A percentile compares a stretch with the other conserved stretches of the same genome.
Conservation (phyloP, 768 basidiomycete genomes). For the Suillus variegatus region DNA sequence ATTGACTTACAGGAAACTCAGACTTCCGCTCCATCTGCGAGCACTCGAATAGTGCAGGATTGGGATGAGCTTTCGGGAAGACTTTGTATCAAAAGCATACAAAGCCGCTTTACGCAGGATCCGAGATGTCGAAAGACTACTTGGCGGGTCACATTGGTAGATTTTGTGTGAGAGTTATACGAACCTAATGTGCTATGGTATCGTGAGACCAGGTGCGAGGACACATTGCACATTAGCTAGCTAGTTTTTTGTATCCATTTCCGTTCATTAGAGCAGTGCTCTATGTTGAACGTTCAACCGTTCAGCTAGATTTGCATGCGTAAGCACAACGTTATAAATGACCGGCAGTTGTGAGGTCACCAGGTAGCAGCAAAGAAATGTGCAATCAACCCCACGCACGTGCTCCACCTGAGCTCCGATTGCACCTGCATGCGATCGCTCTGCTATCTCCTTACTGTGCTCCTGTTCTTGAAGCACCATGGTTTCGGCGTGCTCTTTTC, state of each 20-base stretch:
- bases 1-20: constrained; percentile 24
- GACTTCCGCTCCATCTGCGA: not conserved
- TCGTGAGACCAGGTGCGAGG: not conserved
- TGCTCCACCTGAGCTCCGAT: too few relatives aligned
- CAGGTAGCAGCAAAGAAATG: too few relatives aligned
- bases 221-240: not conserved
- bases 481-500: too few relatives aligned
- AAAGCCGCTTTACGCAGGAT: constrained; percentile 25
- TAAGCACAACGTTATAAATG: not conserved
- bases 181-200: not conserved
- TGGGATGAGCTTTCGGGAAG: constrained; percentile 33
- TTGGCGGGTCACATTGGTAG: constrained; percentile 22
- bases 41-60: constrained; percentile 24
- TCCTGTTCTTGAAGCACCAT: too few relatives aligned
- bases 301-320: not conserved
- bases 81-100: constrained; percentile 26
- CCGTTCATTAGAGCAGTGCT: not conserved
- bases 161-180: not conserved
- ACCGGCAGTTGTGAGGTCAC: too few relatives aligned
- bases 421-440: too few relatives aligned
- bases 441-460: too few relatives aligned
- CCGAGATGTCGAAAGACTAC: constrained; percentile 24
- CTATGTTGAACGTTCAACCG: not conserved
- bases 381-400: too few relatives aligned
- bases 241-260: constrained; percentile 13